Base-by-base conservation (phyloP, 441 rosid genomes). In the Viola pubescens region DNA sequence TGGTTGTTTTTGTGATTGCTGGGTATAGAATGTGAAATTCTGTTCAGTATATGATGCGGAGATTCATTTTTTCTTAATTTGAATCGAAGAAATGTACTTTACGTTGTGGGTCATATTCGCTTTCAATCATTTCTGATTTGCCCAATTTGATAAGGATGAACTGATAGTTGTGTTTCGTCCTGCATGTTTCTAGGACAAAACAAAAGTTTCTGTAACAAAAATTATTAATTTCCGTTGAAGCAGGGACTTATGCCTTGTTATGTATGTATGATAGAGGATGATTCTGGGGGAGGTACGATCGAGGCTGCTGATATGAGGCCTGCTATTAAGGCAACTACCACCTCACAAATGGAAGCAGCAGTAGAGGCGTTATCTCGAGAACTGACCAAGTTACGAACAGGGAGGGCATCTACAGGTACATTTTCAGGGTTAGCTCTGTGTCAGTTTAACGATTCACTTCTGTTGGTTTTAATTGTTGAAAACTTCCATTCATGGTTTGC, bases 271-370 rank as follows among this genome's bases (percentile, higher is more conserved):
- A 13, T 50, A 61, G 73, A 34, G 56, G 73, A 69, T 69, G 55
- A 63, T 58, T 58, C 46, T 47, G 52, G 6, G 48, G 63, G 52
- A 4, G 77, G 74, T 45, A 71, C 81, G 11, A 75, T 72, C 11
- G 91, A 85, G 59, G 75, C 67, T 14, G 65, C 52, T 7, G 86
- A 87, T 73, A 86, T 89, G 9, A 89, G 98, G 3, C 94, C 92
- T 26, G 49, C 60, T 10, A 85, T 84, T 34, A 89, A 87, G 74
- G 80, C 82, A 52, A 38, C 70, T 45, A 82, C 97, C 48, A 49
- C 70, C 43, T 79, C 87, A 4, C 98, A 84, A 60, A 92, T 92
- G 98, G 97, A 89, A 55, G 94, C 97, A 9, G 98, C 96, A 37
- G 53, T 84, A 4, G 85, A 73, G 62, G 89, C 98, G 5, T 55